phyloP scores from a whole-genome alignment of 441 rosid species.

The Biscutella laevigata region DNA sequence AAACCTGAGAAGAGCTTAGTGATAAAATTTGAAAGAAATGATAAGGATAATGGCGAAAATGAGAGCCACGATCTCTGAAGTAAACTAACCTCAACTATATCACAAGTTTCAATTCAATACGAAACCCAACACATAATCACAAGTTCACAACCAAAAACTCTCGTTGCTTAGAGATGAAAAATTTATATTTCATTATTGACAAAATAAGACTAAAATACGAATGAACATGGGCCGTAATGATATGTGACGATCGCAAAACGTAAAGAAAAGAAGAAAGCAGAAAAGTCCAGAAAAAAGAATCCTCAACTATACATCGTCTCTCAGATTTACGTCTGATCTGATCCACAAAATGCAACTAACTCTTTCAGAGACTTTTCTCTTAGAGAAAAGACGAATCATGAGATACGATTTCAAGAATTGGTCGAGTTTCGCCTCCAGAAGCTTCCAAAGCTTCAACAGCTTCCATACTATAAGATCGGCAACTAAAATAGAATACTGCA shows the following conservation, averaged over 20 bases:
- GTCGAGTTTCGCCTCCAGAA: conserved; percentile 34
- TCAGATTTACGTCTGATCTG: not conserved
- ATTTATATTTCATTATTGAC: not conserved
- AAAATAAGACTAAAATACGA: not conserved
- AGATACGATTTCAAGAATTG: conserved; percentile 39
- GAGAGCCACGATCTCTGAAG: no score
- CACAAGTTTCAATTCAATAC: no score
- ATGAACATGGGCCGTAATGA: not conserved
- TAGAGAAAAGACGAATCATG: conserved; percentile 15
- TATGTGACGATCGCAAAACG: not conserved
- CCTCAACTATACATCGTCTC: not conserved
- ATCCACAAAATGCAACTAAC: no score
- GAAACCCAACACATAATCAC: no score
- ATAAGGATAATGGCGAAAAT: no score
- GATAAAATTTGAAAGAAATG: no score
- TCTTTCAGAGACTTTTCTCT: not conserved
- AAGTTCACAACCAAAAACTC: no score
- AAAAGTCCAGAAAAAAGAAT: not conserved
- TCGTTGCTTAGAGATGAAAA: no score
- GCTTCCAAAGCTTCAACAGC: conserved; percentile 27
- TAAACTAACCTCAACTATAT: no score
- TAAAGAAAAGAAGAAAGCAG: not conserved
- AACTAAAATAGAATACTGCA: conserved; percentile 79
- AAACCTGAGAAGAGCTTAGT: no score
- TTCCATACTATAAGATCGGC: conserved; percentile 53